Conservation (phyloP, 2,329 filamentous ascomycete species). For the Orbilia javanica region DNA sequence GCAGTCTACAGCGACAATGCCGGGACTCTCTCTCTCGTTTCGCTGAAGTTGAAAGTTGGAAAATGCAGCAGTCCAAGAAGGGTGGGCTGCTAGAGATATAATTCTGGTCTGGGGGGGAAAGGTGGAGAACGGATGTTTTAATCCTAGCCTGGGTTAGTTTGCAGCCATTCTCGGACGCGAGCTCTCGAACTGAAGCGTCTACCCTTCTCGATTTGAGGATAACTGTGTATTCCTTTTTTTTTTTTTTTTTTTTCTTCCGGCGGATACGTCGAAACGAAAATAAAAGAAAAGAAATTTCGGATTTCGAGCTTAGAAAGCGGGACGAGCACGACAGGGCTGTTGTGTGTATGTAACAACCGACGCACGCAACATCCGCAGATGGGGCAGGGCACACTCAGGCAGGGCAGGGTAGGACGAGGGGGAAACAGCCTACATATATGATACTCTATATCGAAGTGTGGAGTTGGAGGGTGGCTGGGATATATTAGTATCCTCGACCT, state of each 20-base stretch:
- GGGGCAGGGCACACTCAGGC: constrained; percentile 24
- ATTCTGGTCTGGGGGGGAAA: constrained; percentile 29
- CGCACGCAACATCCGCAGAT: constrained; percentile 45
- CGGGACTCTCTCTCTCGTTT: constrained; percentile 9
- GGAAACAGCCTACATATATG: constrained; percentile 19
- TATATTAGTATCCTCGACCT: constrained; percentile 35
- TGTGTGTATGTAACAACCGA: constrained; percentile 47
- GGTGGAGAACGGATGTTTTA: constrained; percentile 29
- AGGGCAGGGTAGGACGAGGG: constrained; percentile 11
- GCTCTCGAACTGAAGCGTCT: constrained; percentile 28
- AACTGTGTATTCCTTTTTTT: too few relatives aligned
- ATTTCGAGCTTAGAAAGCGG: constrained; percentile 16
- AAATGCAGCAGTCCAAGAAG: constrained; percentile 7
- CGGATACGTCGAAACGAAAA: constrained; percentile 1
- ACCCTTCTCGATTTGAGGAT: constrained; percentile 27
- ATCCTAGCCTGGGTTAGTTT: constrained; percentile 31
- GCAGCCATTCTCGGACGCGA: constrained; percentile 24
- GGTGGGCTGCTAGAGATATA: constrained; percentile 39
- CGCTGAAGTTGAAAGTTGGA: constrained; percentile 23
- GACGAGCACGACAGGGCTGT: constrained; percentile 36
- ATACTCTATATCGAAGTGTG: constrained; percentile 12
- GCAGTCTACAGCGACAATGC: constrained; percentile 37
- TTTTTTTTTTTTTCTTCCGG: constrained; percentile 16
- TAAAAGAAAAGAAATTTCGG: constrained; percentile 20
- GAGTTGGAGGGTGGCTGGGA: constrained; percentile 45